Conservation (phyloP, 257 asterid genomes). For the Ballota nigra region DNA sequence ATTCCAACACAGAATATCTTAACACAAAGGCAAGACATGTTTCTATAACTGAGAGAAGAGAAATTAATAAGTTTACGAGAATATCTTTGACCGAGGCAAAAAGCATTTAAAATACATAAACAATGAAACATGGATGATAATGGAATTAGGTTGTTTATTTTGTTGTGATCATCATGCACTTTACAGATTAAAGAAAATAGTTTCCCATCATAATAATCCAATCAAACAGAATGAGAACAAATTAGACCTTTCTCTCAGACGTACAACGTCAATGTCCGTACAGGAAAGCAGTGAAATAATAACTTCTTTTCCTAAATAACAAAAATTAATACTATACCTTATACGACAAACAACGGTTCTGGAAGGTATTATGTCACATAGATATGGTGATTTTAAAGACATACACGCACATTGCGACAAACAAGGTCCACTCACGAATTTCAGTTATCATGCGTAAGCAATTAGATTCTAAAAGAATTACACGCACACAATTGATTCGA, state of each 20-base stretch:
- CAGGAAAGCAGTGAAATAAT: not conserved
- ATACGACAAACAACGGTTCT: constrained; percentile 8
- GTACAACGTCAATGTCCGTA: not conserved
- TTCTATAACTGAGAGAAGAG: not conserved
- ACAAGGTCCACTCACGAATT: not conserved
- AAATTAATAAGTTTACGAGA: not conserved
- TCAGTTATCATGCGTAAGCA: constrained; percentile 20
- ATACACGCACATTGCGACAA: constrained; percentile 14
- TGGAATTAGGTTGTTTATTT: not conserved
- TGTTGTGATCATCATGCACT: not conserved
- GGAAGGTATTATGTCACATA: not conserved
- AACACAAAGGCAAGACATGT: not conserved
- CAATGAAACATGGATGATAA: not conserved
- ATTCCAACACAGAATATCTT: not conserved
- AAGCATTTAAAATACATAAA: not conserved
- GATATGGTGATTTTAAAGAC: not conserved
- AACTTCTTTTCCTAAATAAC: not conserved
- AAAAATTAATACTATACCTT: not conserved
- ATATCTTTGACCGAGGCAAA: not conserved
- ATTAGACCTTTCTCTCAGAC: not conserved
- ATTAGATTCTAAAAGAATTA: not conserved
- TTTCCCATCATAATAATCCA: not conserved
- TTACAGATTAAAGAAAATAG: not conserved
- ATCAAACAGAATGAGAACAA: not conserved
- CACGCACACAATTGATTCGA: not conserved